Evolutionary conservation across 2,329 filamentous ascomycete genomes (phyloP), one percentile per base, ranked within the genome.

Genomic region (Ceratocystis huliohia): DNA sequence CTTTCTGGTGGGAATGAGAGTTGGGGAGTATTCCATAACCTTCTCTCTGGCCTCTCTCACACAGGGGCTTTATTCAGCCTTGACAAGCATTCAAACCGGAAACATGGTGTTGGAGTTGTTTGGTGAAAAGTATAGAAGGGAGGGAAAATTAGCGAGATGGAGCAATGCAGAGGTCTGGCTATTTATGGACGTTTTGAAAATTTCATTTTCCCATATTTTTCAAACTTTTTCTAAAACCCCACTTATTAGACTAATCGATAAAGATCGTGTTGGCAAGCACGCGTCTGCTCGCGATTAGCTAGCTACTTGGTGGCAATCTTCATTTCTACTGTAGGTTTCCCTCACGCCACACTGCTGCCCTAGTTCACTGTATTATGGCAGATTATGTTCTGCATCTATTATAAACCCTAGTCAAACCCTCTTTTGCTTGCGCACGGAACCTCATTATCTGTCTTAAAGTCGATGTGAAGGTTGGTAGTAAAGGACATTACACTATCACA

Each of bases 221-320:
- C 37, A 41, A 41, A 41, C 37, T 64, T 64, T 66, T 48, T 48
- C 1, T 5, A 33, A 7, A 4, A 4, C 30, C 61, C 64, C 53
- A 61, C 53, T 61, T 17, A 8, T 20, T 15, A 59, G 28, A 2
- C 56, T n/a, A 6, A 66, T 66, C 65, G 65, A 66, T 66, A 66
- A 57, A 45, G 3, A 41, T 41, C 10, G 37, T 41, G 37, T 4
- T 41, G 37, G 37, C 37, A 41, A 41, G 37, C 37, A 41, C 37
- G 37, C 37, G 37, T 41, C 3, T 41, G 37, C 1, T 15, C 37
- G 37, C 13, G 37, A 41, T 41, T 41, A 41, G 37, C 15, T 41
- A 0, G 37, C 3, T 41, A 41, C 37, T 41, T 41, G 10, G 37
- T 41, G 15, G 10, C 30, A 33, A 28, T 30, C 28, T 30, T 30